Evolutionary conservation across 371 early-diverging fungal species (phyloP), one percentile per base, ranked within the genome.

Genomic region (Rhizopus sp.): DNA sequence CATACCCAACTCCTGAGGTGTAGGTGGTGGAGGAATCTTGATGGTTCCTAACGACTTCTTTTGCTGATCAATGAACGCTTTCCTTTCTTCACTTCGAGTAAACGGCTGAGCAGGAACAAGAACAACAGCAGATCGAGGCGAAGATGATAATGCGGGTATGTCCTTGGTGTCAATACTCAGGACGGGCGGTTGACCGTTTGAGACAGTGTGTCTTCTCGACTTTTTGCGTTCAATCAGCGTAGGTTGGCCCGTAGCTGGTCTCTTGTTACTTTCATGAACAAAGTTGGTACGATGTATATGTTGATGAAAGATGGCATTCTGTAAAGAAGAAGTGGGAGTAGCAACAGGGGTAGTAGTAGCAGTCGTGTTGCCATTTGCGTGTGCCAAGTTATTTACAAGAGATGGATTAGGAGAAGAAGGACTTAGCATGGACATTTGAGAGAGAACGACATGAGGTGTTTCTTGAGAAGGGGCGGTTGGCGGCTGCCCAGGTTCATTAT

Each of bases 1-100:
- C 1, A 70, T 53, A 0, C 72, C 71, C 12, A 75, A 47, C 45
- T 75, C 75, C 8, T 69, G 69, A 31, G 71, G 71, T 31, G 75
- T 72, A 1, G 76, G 76, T 31, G 65, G 69, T 7, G 72, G 72
- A 4, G 72, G 72, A 16, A 72, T 52, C 12, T 58, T 45, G 40
- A 74, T 62, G 4, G 46, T 31, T 1, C 69, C 66, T 0, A 68
- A 34, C 8, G 62, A 46, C 32, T 57, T 66, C 15, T 66, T 59
- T 48, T 67, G 68, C 3, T 55, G 59, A 37, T 57, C 63, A n/a
- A 57, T 58, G 1, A 54, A 13, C 9, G 46, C 39, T 17, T 71
- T 59, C 9, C 59, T 41, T 6, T 60, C 62, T 10, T 59, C 59
- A 50, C 54, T 49, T 17, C 46, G 15, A 7, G 8, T 45, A 37